phyloP scores from a whole-genome alignment of 2,329 filamentous ascomycete genomes.

The Nigrospora sphaerica region DNA sequence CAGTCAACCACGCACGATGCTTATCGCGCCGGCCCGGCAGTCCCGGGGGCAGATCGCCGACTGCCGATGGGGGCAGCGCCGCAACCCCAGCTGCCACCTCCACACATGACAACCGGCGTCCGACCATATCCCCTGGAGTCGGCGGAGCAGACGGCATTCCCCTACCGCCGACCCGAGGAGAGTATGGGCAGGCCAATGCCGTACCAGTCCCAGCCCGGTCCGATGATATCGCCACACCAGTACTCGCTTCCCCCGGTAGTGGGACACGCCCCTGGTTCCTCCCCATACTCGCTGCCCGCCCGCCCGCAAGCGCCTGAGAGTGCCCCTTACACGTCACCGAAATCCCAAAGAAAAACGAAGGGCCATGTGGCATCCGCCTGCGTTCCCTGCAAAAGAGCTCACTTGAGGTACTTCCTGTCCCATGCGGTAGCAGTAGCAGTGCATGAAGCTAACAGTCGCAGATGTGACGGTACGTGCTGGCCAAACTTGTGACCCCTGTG shows the following conservation, averaged over 20 bases:
- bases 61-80: conserved; percentile 15
- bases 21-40: conserved; percentile 33
- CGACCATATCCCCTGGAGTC: conserved; percentile 30
- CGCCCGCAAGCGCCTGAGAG: conserved; percentile 34
- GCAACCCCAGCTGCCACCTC: conserved; percentile 17
- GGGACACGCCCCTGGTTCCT: conserved; percentile 20
- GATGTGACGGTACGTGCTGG: conserved; percentile 56
- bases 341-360: conserved; percentile 62
- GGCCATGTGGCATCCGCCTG: conserved; percentile 80
- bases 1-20: conserved; percentile 40
- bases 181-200: conserved; percentile 21
- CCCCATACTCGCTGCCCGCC: conserved; percentile 18
- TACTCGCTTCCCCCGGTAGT: conserved; percentile 24
- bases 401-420: conserved; percentile 53
- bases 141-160: conserved; percentile 31
- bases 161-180: conserved; percentile 31
- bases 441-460: conserved; percentile 28
- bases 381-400: conserved; percentile 78
- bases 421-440: conserved; percentile 3
- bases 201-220: conserved; percentile 24
- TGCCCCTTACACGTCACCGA: conserved; percentile 46
- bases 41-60: conserved; percentile 28
- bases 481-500: conserved; percentile 4
- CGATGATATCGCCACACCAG: conserved; percentile 25
- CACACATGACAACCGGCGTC: conserved; percentile 13